phyloP scores from a whole-genome alignment of 108 stramenopile species.

The Conticribra guillardii region DNA sequence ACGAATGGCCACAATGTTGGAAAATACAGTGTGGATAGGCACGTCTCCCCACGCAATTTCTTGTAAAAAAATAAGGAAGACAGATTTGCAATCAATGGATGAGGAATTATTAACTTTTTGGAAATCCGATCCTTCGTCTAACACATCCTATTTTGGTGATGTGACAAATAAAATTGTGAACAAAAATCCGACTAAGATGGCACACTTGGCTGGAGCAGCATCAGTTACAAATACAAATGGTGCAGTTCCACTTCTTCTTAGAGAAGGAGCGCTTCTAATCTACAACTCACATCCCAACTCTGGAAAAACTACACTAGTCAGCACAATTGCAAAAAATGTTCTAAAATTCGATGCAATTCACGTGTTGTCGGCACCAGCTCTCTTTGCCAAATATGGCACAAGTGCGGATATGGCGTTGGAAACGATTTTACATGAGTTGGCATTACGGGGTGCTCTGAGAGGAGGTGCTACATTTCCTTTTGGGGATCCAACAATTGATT shows the following conservation, averaged over 20 bases:
- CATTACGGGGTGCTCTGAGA: slow-evolving; percentile 58
- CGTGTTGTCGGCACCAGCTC: slow-evolving; percentile 56
- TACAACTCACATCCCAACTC: slow-evolving; percentile 43
- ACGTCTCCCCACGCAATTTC: slow-evolving; percentile 25
- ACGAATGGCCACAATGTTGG: slow-evolving; percentile 37
- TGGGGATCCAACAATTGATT: too few species aligned
- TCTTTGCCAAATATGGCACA: slow-evolving; percentile 77
- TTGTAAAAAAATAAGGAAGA: slow-evolving; percentile 14
- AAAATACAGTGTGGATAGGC: slow-evolving; percentile 36
- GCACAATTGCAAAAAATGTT: slow-evolving; percentile 56
- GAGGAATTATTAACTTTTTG: slow-evolving; percentile 24
- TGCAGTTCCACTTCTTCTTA: slow-evolving; percentile 30
- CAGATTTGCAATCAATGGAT: slow-evolving; percentile 12
- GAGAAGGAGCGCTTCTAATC: slow-evolving; percentile 47
- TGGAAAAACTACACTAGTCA: slow-evolving; percentile 72
- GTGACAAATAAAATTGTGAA: neutral
- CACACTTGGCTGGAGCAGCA: neutral
- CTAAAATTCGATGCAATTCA: slow-evolving; percentile 64
- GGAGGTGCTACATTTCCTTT: too few species aligned
- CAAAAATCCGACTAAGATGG: too few species aligned
- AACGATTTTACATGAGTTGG: slow-evolving; percentile 62
- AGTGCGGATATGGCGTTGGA: slow-evolving; percentile 81
- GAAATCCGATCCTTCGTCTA: neutral
- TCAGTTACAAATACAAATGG: slow-evolving; percentile 7
- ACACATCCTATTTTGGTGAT: neutral